phyloP scores from a whole-genome alignment of 768 basidiomycete genomes.

The Phanerochaete carnosa region DNA sequence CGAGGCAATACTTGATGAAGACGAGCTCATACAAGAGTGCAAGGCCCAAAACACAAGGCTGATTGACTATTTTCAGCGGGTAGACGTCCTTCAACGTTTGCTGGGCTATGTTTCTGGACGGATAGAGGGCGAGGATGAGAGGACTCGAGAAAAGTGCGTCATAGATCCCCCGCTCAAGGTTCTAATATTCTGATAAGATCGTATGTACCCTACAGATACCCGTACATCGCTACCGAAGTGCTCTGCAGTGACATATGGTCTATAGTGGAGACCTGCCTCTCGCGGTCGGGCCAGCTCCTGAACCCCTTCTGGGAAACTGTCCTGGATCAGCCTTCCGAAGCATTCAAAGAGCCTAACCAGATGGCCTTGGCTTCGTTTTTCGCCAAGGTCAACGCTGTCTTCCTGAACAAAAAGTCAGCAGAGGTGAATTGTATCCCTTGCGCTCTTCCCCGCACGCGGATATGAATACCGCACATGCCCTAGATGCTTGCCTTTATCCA shows the following conservation, averaged over 20 bases:
- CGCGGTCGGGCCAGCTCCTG: slow-evolving; percentile 66
- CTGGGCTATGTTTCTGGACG: slow-evolving; percentile 85
- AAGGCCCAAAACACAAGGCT: slow-evolving; percentile 90
- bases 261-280: slow-evolving; percentile 86
- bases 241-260: slow-evolving; percentile 96
- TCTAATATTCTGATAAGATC: neutral
- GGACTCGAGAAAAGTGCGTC: slow-evolving; percentile 71
- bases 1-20: slow-evolving; percentile 90
- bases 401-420: slow-evolving; percentile 82
- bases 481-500: slow-evolving; percentile 94
- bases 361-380: slow-evolving; percentile 91
- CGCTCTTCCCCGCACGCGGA: slow-evolving; percentile 24
- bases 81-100: slow-evolving; percentile 76
- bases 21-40: slow-evolving; percentile 92
- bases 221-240: slow-evolving; percentile 90
- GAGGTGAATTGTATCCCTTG: slow-evolving; percentile 58
- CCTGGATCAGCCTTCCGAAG: slow-evolving; percentile 73
- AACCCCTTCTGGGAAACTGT: slow-evolving; percentile 91
- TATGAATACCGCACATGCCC: slow-evolving; percentile 25
- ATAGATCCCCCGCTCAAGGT: slow-evolving; percentile 13
- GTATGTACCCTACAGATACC: slow-evolving; percentile 57
- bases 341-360: slow-evolving; percentile 67
- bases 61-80: slow-evolving; percentile 81
- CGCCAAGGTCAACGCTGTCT: slow-evolving; percentile 88
- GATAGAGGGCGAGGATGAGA: slow-evolving; percentile 73